Evolutionary conservation across 139 green algal genomes (phyloP).

Genomic region (Chlorella sp.): DNA sequence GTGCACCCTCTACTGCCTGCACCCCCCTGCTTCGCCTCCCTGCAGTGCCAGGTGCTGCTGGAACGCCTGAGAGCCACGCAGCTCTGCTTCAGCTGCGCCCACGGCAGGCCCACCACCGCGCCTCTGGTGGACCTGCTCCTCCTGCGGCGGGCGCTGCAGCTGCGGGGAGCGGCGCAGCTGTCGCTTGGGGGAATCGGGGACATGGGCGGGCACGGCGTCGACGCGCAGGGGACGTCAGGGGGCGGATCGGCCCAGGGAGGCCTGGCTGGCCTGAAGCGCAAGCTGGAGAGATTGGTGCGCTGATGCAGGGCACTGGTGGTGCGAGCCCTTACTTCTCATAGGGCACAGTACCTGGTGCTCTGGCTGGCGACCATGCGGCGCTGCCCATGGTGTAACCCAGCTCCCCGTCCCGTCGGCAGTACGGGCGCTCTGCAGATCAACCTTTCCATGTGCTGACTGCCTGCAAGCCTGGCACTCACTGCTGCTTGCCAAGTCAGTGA

Average conservation of each 20-base stretch:
- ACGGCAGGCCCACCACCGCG: constrained; percentile 77
- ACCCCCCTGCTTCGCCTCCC: not conserved
- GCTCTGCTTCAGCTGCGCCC: constrained; percentile 81
- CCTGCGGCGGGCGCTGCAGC: constrained; percentile 28
- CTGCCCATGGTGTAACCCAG: no score
- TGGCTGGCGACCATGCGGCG: no score
- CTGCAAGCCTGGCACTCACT: no score
- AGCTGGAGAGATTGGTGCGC: not conserved
- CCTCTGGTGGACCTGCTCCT: constrained; percentile 56
- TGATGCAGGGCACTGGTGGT: not conserved
- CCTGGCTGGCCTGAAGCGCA: not conserved
- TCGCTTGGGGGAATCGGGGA: no score
- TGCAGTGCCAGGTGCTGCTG: constrained; percentile 64
- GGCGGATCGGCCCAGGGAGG: not conserved
- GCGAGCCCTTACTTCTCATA: no score
- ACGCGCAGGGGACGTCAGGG: not conserved
- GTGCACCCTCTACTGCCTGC: not conserved
- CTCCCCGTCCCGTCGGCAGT: no score
- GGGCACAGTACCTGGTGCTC: no score
- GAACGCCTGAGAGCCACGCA: constrained; percentile 51
- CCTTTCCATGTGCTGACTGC: no score
- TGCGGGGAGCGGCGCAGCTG: not conserved
- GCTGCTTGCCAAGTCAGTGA: no score
- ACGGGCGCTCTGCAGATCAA: no score
- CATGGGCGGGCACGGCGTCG: not conserved